phyloP scores from a whole-genome alignment of 306 rosid species.

The Dicorynia guianensis region DNA sequence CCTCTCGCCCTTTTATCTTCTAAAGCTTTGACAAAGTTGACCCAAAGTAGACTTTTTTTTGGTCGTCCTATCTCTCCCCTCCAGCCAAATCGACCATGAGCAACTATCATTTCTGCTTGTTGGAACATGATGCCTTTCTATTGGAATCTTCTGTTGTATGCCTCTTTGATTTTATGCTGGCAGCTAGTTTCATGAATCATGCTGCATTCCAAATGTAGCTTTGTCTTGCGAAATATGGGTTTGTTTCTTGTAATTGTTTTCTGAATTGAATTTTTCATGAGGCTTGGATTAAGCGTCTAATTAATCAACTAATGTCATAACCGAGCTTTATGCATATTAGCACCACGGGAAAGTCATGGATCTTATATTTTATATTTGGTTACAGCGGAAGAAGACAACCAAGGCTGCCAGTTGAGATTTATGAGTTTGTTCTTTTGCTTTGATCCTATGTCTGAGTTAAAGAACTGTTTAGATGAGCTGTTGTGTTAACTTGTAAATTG shows the following conservation, averaged over 20 bases:
- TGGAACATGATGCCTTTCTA: slow-evolving; percentile 29
- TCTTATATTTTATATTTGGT: slow-evolving; percentile 9
- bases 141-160: slow-evolving; percentile 16
- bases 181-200: slow-evolving; percentile 27
- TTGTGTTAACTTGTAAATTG: not conserved
- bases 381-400: slow-evolving; percentile 24
- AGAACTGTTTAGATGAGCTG: slow-evolving; percentile 13
- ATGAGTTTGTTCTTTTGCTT: slow-evolving; percentile 26
- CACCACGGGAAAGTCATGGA: not conserved
- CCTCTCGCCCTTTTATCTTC: slow-evolving; percentile 32
- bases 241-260: slow-evolving; percentile 32
- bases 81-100: slow-evolving; percentile 14
- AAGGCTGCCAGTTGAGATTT: slow-evolving; percentile 16
- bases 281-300: slow-evolving; percentile 12
- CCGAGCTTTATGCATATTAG: slow-evolving; percentile 19
- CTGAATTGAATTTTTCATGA: slow-evolving; percentile 9
- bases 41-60: slow-evolving; percentile 44
- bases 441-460: slow-evolving; percentile 15
- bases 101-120: slow-evolving; percentile 14
- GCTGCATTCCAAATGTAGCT: slow-evolving; percentile 19
- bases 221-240: slow-evolving; percentile 38
- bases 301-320: slow-evolving; percentile 9
- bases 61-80: slow-evolving; percentile 26
- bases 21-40: slow-evolving; percentile 40
- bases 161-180: slow-evolving; percentile 17